Base-by-base conservation (phyloP, 257 asterid species). In the Petrea volubilis region DNA sequence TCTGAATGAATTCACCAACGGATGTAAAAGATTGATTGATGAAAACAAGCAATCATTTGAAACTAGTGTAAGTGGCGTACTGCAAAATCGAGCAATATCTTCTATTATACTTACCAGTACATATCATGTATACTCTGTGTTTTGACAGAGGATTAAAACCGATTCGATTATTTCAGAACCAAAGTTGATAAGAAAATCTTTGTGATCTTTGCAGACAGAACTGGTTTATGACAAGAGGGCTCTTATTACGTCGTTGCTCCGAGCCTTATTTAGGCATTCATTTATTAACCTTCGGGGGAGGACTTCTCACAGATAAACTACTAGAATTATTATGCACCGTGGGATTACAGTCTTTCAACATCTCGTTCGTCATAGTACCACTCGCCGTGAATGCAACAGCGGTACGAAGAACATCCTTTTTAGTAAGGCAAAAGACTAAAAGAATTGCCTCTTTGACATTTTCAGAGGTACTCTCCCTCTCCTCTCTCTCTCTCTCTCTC, bases 401-500 rank as follows among this genome's bases (percentile, higher is more conserved):
- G 31, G 75, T 79, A 55, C 4, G 82, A 65, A 38, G 83, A 49
- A 87, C 96, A 27, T 17, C 84, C 33, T 77, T 79, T 49, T 86
- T 89, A 46, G 90, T 90, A 5, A 83, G 81, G 65, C 84, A 71
- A 23, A 86, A 82, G 84, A 84, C 72, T 17, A 56, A 74, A 68
- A 78, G 76, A 70, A 79, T 80, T 53, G 85, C 90, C 58, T 84
- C 96, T 40, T 83, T 88, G 81, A 88, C 92, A 77, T 84, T 88
- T 71, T 88, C 96, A 23, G 96, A 88, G 96, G 92, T 88, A 67
- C 15, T 6, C 13, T 29, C 67, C 68, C 67, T 67, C 36, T n/a
- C n/a, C n/a, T n/a, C n/a, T n/a, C n/a, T n/a, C n/a, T n/a, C n/a
- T n/a, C n/a, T n/a, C n/a, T n/a, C n/a, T n/a, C n/a, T n/a, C n/a